Evolutionary conservation across 257 asterid genomes (phyloP), one percentile per base, ranked within the genome.

Genomic region (Solanum etuberosum): DNA sequence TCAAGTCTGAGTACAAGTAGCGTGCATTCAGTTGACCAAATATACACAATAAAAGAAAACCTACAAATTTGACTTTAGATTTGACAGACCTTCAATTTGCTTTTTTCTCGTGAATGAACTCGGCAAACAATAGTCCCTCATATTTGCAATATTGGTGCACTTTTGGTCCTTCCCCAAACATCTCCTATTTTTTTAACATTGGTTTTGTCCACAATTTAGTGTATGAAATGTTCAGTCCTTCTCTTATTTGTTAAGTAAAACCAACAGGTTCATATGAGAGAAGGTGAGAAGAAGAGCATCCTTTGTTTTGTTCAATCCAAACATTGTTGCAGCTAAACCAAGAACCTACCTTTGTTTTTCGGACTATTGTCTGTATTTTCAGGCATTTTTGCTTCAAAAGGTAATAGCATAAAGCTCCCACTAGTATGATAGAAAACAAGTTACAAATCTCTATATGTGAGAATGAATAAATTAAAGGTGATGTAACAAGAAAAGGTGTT

Each of bases 81-180:
- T 63, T 71, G 67, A 83, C 85, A 83, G 84, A 95, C 99, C 99
- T 97, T 97, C 85, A 97, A 96, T 91, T 96, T 97, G 96, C 99
- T 94, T 87, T 92, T 97, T 85, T 97, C 98, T 74, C 94, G 84
- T 87, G 99, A 95, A 90, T 88, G 80, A 74, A 93, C 98, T 90
- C 98, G 86, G 92, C 98, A 96, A 86, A 96, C 96, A n/a, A 61
- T 23, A 61, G 31, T n/a, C 16, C 70, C 15, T n/a, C 15, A 23
- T 61, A 61, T 61, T n/a, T 61, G 31, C 31, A n/a, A 9, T 61
- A 61, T 61, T 61, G 14, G 70, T 23, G 31, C 70, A 61, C 70
- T 61, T 61, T 9, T 61, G 70, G 7, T 61, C 70, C 31, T n/a
- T 25, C 31, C 61, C 70, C 31, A 61, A 23, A 11, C 31, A 7